These are phyloP conservation scores for Yamadazyma insecticola DNA, from an alignment of 805 yeast species.

Conservation along the genomic window DNA sequence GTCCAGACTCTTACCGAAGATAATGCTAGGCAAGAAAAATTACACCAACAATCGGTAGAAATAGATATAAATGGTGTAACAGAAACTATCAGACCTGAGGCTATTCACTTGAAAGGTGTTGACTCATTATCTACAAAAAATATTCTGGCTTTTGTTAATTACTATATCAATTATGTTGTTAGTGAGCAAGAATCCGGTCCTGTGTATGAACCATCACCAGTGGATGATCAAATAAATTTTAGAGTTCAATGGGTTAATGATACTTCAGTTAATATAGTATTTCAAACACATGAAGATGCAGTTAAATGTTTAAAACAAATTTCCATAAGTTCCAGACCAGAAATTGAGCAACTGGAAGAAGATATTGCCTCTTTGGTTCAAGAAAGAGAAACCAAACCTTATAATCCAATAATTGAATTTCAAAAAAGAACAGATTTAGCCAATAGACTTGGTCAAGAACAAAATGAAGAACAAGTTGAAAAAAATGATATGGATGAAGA, in stretches of 20 bases:
- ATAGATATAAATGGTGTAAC: constrained; percentile 26
- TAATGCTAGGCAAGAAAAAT: constrained; percentile 23
- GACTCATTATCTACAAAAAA: constrained; percentile 59
- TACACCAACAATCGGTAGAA: constrained; percentile 29
- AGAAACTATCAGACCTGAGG: constrained; percentile 40
- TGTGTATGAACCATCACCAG: constrained; percentile 19
- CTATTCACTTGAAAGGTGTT: constrained; percentile 54
- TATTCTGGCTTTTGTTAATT: constrained; percentile 51
- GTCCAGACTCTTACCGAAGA: constrained; percentile 37
- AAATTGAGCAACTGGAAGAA: constrained; percentile 9
- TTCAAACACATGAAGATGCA: constrained; percentile 41
- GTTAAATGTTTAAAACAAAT: constrained; percentile 31
- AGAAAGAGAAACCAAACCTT: constrained; percentile 39
- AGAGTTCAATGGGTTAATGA: constrained; percentile 67
- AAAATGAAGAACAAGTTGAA: constrained; percentile 8
- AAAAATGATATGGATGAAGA: constrained; percentile 40
- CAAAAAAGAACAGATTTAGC: constrained; percentile 25
- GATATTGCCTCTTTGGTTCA: constrained; percentile 23
- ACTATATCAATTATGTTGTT: constrained; percentile 32
- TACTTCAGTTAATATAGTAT: constrained; percentile 50
- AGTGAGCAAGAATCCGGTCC: constrained; percentile 10
- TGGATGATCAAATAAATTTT: constrained; percentile 31
- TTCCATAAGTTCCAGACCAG: constrained; percentile 17
- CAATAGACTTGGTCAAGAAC: constrained; percentile 22
- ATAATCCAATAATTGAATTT: constrained; percentile 31